Base-by-base conservation (phyloP, 1,284 basidiomycete genomes). In the Irpex sp. region DNA sequence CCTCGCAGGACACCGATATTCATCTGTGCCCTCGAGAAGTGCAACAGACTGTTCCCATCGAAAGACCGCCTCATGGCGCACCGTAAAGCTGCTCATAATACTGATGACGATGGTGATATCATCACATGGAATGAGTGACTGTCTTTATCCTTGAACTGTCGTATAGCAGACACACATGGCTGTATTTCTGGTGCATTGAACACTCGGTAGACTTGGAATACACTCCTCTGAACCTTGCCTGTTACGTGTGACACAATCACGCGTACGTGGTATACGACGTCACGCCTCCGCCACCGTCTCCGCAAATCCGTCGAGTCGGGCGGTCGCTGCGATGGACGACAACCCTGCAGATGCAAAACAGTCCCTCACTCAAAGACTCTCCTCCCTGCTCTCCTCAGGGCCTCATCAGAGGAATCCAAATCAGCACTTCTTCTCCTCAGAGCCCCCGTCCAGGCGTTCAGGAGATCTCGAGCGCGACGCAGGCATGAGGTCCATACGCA, bases 71-170 rank as follows among this genome's bases (percentile, higher is more conserved):
- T 93, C 1, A 85, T 89, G 81, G 68, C 76, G 8, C 92, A 93
- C 70, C 82, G 90, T 59, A 89, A 86, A 70, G 83, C 87, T 57
- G 90, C 91, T 69, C 91, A 93, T 72, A 77, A 81, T 62, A 80
- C 83, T 0, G 83, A 85, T 19, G 84, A 87, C 47, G 78, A 81
- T 2, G 73, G 74, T 7, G 74, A 81, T 51, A 84, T 92, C 46
- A 82, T 93, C 64, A 92, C 86, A n/a, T 93, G 92, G 92, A 91
- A 92, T 65, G 78, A 82, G 65, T 80, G 65, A 68, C 39, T 8
- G n/a, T 57, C 49, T 43, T 43, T 43, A 43, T 15, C 2, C 39
- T 43, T 43, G 49, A 2, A 19, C 3, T 9, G 15, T 19, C 19
- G 7, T 50, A 21, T 50, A n/a, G 49, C 49, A n/a, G 15, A 9